phyloP scores from a whole-genome alignment of 352 stramenopile species.

The Saprolegnia diclina region DNA sequence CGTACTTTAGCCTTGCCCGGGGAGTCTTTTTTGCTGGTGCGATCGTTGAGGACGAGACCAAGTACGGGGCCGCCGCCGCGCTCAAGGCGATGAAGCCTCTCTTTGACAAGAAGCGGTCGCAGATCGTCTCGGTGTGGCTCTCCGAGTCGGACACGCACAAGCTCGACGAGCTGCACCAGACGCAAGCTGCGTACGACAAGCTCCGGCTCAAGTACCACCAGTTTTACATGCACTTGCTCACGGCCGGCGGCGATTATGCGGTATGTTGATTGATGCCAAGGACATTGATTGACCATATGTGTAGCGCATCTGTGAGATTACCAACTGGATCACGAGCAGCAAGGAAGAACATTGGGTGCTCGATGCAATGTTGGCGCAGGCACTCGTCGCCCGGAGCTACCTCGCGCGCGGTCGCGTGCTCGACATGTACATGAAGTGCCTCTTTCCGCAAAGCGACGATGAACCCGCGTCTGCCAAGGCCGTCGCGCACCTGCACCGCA shows the following conservation, averaged over 20 bases:
- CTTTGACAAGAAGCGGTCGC: constrained; percentile 59
- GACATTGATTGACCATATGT: neutral
- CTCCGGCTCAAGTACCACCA: constrained; percentile 67
- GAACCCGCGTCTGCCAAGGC: neutral
- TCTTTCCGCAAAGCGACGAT: neutral
- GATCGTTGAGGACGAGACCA: constrained; percentile 29
- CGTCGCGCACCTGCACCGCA: constrained; percentile 9
- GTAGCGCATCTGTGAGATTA: constrained; percentile 55
- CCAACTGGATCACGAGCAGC: constrained; percentile 61
- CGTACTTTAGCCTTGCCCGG: constrained; percentile 50
- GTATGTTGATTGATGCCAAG: neutral
- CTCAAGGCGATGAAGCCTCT: constrained; percentile 51
- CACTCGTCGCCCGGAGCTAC: neutral
- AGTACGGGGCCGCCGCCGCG: constrained; percentile 23
- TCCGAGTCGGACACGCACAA: constrained; percentile 21
- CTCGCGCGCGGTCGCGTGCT: constrained; percentile 3
- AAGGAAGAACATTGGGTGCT: constrained; percentile 82
- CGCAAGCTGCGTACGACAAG: constrained; percentile 17
- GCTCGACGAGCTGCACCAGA: constrained; percentile 21
- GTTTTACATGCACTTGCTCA: constrained; percentile 53
- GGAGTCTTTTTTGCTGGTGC: constrained; percentile 47
- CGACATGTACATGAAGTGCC: constrained; percentile 1
- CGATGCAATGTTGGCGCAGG: constrained; percentile 54
- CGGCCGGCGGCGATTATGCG: constrained; percentile 47
- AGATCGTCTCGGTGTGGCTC: constrained; percentile 46